These are phyloP conservation scores for Sisymbrium irio DNA, from an alignment of 345 rosid species.

Conservation along the genomic window DNA sequence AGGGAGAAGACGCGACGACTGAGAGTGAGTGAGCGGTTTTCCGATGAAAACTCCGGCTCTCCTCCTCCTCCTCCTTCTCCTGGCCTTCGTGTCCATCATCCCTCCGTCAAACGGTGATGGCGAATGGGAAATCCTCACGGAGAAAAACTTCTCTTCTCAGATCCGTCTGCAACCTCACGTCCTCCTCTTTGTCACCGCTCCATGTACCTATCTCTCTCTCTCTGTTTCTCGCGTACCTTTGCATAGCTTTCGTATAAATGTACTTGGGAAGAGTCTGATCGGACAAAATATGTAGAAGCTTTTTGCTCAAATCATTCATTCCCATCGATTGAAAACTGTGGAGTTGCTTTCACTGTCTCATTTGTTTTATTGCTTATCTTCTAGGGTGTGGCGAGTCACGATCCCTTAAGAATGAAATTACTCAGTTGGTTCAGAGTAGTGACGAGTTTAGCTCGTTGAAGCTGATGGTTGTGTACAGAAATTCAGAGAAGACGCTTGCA, in stretches of 20 bases:
- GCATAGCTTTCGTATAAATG: conserved; percentile 4
- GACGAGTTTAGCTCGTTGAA: conserved; percentile 51
- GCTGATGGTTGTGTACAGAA: conserved; percentile 57
- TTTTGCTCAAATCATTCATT: neutral
- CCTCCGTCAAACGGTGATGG: conserved; percentile 24
- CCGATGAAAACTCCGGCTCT: conserved; percentile 28
- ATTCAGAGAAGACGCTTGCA: conserved; percentile 59
- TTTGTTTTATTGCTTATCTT: conserved; percentile 1
- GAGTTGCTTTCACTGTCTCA: neutral
- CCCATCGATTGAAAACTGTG: neutral
- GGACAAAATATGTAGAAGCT: neutral
- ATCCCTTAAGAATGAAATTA: conserved; percentile 61
- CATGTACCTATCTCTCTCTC: conserved; percentile 43
- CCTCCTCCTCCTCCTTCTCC: conserved; percentile 12
- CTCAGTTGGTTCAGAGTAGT: conserved; percentile 35
- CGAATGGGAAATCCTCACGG: conserved; percentile 65
- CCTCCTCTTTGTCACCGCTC: conserved; percentile 71
- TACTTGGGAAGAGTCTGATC: neutral
- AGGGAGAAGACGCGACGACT: conserved; percentile 11
- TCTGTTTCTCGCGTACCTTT: neutral
- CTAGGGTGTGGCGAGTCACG: conserved; percentile 95
- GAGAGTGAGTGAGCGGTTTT: conserved; percentile 21
- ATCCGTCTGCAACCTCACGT: conserved; percentile 68
- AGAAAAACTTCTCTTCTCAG: conserved; percentile 81
- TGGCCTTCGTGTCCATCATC: conserved; percentile 1